These are phyloP conservation scores for Tolypocladium nubicola DNA, from an alignment of 2,329 filamentous ascomycete genomes.

Conservation along the genomic window DNA sequence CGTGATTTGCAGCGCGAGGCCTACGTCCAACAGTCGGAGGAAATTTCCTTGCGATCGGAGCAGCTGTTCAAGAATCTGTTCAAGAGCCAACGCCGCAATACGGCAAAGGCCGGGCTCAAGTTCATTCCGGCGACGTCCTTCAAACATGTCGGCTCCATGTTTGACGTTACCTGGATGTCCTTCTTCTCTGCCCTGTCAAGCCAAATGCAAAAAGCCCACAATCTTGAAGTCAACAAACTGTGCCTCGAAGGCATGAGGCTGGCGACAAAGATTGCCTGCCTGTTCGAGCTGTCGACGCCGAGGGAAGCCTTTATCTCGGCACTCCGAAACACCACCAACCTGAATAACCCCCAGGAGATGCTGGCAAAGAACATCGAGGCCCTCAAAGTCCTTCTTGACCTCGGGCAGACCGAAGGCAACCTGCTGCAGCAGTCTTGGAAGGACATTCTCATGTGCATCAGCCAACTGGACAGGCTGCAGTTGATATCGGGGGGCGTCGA, in stretches of 20 bases:
- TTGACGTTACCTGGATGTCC: constrained; percentile 98
- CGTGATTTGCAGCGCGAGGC: constrained; percentile 87
- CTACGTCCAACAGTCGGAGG: constrained; percentile 88
- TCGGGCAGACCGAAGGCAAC: constrained; percentile 89
- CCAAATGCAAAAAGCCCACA: constrained; percentile 87
- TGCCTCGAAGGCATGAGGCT: constrained; percentile 95
- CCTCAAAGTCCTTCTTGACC: constrained; percentile 79
- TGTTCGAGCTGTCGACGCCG: constrained; percentile 89
- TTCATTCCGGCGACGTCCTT: constrained; percentile 92
- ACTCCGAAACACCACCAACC: constrained; percentile 84
- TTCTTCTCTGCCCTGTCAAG: constrained; percentile 91
- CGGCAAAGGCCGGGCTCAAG: constrained; percentile 55
- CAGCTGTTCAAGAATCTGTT: constrained; percentile 92
- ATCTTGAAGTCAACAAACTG: constrained; percentile 80
- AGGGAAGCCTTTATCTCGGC: constrained; percentile 91
- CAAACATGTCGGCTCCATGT: constrained; percentile 95
- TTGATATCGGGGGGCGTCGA: constrained; percentile 92
- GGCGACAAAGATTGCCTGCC: constrained; percentile 82
- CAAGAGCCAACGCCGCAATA: constrained; percentile 75
- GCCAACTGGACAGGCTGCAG: constrained; percentile 89
- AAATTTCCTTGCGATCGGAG: constrained; percentile 64
- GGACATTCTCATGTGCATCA: constrained; percentile 89
- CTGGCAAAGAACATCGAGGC: constrained; percentile 94
- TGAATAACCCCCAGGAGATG: constrained; percentile 94
- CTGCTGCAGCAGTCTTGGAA: constrained; percentile 85